Conservation (phyloP, 2,329 filamentous ascomycete genomes). For the Epicoccum nigrum region DNA sequence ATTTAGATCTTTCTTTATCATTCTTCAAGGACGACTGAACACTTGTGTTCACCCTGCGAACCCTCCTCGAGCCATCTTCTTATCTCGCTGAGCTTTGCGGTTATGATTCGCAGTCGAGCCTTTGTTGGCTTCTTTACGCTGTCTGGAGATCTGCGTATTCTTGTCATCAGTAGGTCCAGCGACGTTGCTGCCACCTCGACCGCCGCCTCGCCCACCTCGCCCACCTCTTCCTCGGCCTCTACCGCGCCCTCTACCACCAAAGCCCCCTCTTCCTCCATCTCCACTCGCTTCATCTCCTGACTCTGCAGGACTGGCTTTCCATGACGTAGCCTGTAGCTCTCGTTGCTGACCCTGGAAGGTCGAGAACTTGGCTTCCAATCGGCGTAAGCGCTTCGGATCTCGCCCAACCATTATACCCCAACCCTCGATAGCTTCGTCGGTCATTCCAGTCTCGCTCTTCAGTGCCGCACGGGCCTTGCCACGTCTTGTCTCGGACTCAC, state of each 20-base stretch:
- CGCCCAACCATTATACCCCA: constrained; percentile 87
- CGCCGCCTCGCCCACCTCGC: constrained; percentile 41
- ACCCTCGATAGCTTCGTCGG: constrained; percentile 91
- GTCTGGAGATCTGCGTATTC: constrained; percentile 72
- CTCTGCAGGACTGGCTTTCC: constrained; percentile 56
- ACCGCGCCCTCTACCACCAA: constrained; percentile 43
- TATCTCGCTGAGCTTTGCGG: constrained; percentile 71
- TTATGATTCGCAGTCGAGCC: constrained; percentile 85
- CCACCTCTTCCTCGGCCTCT: constrained; percentile 44
- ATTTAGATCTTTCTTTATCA: no score
- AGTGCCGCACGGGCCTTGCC: constrained; percentile 67
- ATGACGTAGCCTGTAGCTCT: constrained; percentile 70
- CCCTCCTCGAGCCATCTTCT: constrained; percentile 66
- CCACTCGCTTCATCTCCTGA: constrained; percentile 60
- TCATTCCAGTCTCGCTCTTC: constrained; percentile 81
- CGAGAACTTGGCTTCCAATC: constrained; percentile 73
- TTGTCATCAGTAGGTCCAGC: constrained; percentile 71
- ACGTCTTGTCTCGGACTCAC: constrained; percentile 73
- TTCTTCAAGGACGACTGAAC: no score
- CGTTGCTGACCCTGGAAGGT: constrained; percentile 70
- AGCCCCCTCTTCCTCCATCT: constrained; percentile 53
- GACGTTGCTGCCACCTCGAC: constrained; percentile 59
- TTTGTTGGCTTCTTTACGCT: constrained; percentile 83
- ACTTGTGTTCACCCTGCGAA: constrained; percentile 53
- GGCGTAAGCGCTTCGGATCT: constrained; percentile 70